phyloP scores from a whole-genome alignment of 2,329 filamentous ascomycete species.

The Fusarium austroafricanum region DNA sequence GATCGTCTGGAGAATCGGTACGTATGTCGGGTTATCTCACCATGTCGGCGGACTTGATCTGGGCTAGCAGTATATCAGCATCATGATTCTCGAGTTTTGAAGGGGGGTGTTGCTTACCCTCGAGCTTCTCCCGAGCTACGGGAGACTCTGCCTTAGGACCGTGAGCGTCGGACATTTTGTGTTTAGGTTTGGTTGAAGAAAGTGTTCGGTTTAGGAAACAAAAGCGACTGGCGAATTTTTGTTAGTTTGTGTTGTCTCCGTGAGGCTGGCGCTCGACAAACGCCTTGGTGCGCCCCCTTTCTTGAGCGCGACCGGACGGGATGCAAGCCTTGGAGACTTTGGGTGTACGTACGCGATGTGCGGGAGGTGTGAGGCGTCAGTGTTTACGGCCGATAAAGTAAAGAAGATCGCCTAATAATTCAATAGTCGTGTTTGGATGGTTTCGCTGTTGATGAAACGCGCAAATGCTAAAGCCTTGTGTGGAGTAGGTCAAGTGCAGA shows the following conservation, averaged over 20 bases:
- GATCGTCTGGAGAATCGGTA: slow-evolving; percentile 20
- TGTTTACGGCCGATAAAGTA: slow-evolving; percentile 19
- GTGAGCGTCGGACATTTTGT: slow-evolving; percentile 55
- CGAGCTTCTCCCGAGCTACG: slow-evolving; percentile 77
- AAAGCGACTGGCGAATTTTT: slow-evolving; percentile 16
- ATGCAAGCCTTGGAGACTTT: slow-evolving; percentile 7
- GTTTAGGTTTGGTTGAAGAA: slow-evolving; percentile 16
- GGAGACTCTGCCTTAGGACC: slow-evolving; percentile 54
- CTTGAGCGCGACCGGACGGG: slow-evolving; percentile 10
- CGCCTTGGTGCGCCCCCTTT: slow-evolving; percentile 37
- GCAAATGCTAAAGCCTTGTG: slow-evolving; percentile 37
- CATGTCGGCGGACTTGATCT: slow-evolving; percentile 99
- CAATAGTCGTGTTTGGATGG: slow-evolving; percentile 16
- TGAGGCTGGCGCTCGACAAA: slow-evolving; percentile 32
- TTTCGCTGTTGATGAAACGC: slow-evolving; percentile 25
- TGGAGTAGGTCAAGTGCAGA: slow-evolving; percentile 31
- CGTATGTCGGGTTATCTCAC: slow-evolving; percentile 63
- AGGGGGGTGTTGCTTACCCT: slow-evolving; percentile 63
- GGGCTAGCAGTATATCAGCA: slow-evolving; percentile 67
- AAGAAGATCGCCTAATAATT: slow-evolving; percentile 11
- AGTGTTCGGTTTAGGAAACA: slow-evolving; percentile 25
- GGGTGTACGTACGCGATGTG: slow-evolving; percentile 29
- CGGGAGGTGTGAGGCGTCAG: slow-evolving; percentile 18
- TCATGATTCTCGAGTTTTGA: neutral
- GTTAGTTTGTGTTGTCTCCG: slow-evolving; percentile 21